Conservation (phyloP, 2,329 filamentous ascomycete species). For the Claviceps sp. region DNA sequence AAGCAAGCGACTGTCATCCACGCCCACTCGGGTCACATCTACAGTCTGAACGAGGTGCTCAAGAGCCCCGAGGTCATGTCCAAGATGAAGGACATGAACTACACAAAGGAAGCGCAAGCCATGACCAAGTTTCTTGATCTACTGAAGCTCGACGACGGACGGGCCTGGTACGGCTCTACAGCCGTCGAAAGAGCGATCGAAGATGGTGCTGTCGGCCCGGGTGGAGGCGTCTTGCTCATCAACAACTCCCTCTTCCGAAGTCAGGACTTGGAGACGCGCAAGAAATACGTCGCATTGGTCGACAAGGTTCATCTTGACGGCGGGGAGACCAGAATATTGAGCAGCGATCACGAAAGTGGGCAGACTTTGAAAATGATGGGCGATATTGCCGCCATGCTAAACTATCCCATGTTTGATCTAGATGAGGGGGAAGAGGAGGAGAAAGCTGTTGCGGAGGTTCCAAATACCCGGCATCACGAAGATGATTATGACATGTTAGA, state of each 20-base stretch:
- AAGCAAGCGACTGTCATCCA: constrained; percentile 64
- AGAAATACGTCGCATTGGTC: constrained; percentile 71
- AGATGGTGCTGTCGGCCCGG: constrained; percentile 77
- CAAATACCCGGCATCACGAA: constrained; percentile 11
- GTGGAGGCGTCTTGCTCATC: constrained; percentile 73
- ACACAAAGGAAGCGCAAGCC: constrained; percentile 65
- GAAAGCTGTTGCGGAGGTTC: constrained; percentile 5
- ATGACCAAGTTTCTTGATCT: constrained; percentile 76
- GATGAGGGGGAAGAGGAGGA: constrained; percentile 52
- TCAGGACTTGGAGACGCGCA: constrained; percentile 61
- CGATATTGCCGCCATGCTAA: constrained; percentile 79
- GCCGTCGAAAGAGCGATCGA: constrained; percentile 74
- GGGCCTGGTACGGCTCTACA: constrained; percentile 77
- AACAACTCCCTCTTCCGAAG: constrained; percentile 81
- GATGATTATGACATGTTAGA: constrained; percentile 19
- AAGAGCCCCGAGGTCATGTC: constrained; percentile 65
- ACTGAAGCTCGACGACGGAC: constrained; percentile 71
- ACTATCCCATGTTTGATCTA: constrained; percentile 72
- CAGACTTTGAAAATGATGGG: constrained; percentile 71
- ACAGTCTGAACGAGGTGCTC: constrained; percentile 78
- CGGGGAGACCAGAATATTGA: constrained; percentile 78
- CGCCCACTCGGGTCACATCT: constrained; percentile 71
- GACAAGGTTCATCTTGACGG: constrained; percentile 80
- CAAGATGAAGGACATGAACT: constrained; percentile 76
- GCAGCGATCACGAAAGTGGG: constrained; percentile 88